Conservation (phyloP, 116 monocot genomes). For the Cymodocea nodosa region DNA sequence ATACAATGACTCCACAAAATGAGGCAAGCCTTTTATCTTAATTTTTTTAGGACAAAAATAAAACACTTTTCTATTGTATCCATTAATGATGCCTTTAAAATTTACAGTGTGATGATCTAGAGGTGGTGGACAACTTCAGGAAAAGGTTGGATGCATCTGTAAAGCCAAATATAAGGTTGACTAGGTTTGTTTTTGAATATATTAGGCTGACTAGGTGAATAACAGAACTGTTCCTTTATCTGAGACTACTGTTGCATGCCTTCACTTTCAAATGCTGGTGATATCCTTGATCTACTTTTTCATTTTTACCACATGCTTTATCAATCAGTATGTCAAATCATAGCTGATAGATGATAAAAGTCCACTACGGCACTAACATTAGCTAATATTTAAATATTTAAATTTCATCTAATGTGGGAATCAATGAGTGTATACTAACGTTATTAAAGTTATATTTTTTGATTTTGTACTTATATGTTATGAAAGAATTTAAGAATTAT, state of each 20-base stretch:
- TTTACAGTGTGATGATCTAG: constrained; percentile 10
- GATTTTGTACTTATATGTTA: background rate
- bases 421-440: too few relatives aligned
- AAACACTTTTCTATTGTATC: background rate
- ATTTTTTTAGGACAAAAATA: background rate
- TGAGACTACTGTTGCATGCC: background rate
- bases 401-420: too few relatives aligned
- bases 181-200: too few relatives aligned
- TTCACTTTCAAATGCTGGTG: background rate
- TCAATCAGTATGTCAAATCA: too few relatives aligned
- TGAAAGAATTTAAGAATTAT: background rate
- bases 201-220: constrained; percentile 23
- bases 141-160: constrained; percentile 16
- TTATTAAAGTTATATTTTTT: too few relatives aligned
- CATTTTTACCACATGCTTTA: background rate
- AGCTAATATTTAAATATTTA: too few relatives aligned
- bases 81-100: background rate
- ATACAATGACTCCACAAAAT: background rate
- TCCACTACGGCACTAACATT: too few relatives aligned
- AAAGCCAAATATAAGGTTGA: constrained; percentile 15
- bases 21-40: background rate
- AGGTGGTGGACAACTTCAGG: constrained; percentile 15
- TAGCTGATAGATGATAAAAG: too few relatives aligned
- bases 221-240: background rate
- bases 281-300: background rate